A percentile compares a stretch with the other conserved stretches of the same genome.
These are phyloP conservation scores for Diaporthe sp. DNA, from an alignment of 2,329 filamentous ascomycete species.

Conservation along the genomic window DNA sequence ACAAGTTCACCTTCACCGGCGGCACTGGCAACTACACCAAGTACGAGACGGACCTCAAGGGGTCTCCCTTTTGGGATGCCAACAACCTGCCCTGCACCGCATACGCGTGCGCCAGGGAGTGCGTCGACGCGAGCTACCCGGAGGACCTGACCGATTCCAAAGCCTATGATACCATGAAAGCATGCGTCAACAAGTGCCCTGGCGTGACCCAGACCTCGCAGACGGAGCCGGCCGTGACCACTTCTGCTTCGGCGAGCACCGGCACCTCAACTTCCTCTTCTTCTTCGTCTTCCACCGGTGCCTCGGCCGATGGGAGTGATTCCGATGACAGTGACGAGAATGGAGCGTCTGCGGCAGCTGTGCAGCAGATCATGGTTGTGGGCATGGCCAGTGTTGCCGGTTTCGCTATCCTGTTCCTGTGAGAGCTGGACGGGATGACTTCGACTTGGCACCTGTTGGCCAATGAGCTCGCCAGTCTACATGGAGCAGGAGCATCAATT, in stretches of 20 bases:
- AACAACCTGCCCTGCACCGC: slow-evolving; percentile 13
- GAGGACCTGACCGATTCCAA: slow-evolving; percentile 3
- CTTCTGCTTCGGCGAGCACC: slow-evolving; percentile 3
- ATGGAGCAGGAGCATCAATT: not conserved
- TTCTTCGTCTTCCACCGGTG: not conserved
- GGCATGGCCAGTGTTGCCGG: slow-evolving; percentile 15
- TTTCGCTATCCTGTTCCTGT: not conserved
- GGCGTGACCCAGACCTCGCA: slow-evolving; percentile 19
- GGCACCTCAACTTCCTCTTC: not conserved
- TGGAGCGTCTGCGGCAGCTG: not conserved
- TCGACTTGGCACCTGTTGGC: not conserved
- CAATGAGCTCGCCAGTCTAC: too few relatives aligned
- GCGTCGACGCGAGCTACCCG: slow-evolving; percentile 21
- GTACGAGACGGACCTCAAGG: slow-evolving; percentile 21
- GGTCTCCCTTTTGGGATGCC: slow-evolving; percentile 22
- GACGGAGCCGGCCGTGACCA: not conserved
- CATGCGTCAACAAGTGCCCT: not conserved
- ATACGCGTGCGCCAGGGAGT: slow-evolving; percentile 7
- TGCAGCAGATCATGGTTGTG: slow-evolving; percentile 8
- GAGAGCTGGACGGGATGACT: not conserved
- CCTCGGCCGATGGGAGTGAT: not conserved
- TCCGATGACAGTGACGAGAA: not conserved
- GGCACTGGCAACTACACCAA: slow-evolving; percentile 42
- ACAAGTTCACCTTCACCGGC: slow-evolving; percentile 39
- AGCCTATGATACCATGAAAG: slow-evolving; percentile 45